Evolutionary conservation across 2,329 filamentous ascomycete species (phyloP).

Genomic region (Davidsoniella eucalypti): DNA sequence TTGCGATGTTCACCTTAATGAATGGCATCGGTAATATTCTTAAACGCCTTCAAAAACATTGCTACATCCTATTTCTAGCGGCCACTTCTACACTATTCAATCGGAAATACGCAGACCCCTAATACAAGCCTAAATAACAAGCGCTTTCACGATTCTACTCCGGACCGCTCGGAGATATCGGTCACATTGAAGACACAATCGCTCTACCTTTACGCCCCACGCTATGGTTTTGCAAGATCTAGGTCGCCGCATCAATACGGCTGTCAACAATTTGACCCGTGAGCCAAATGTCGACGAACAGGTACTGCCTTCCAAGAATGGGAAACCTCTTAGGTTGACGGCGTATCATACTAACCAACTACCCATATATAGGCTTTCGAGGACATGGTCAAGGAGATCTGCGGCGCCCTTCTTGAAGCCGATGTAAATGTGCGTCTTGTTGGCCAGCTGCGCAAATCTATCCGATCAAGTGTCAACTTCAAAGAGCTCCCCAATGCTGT

Average conservation of each 20-base stretch:
- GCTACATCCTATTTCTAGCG: no score
- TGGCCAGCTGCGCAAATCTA: slow-evolving; percentile 78
- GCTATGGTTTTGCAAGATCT: slow-evolving; percentile 97
- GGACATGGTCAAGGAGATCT: slow-evolving; percentile 96
- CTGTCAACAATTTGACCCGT: slow-evolving; percentile 81
- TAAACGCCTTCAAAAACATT: no score
- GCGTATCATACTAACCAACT: neutral
- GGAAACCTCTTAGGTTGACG: slow-evolving; percentile 5
- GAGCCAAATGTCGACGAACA: slow-evolving; percentile 94
- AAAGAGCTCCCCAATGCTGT: slow-evolving; percentile 78
- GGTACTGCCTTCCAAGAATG: slow-evolving; percentile 27
- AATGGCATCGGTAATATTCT: no score
- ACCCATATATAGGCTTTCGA: slow-evolving; percentile 64
- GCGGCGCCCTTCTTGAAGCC: slow-evolving; percentile 83
- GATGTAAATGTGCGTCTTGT: slow-evolving; percentile 96
- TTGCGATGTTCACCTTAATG: no score
- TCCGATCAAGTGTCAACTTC: slow-evolving; percentile 83
- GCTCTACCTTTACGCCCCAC: neutral
- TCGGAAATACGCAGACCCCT: neutral
- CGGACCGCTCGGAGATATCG: neutral
- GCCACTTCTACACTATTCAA: no score
- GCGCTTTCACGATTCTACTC: neutral
- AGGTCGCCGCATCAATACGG: slow-evolving; percentile 93
- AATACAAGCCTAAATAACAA: neutral
- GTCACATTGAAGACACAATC: neutral